These are phyloP conservation scores for Coffea canephora DNA, from an alignment of 257 asterid genomes.

Conservation along the genomic window DNA sequence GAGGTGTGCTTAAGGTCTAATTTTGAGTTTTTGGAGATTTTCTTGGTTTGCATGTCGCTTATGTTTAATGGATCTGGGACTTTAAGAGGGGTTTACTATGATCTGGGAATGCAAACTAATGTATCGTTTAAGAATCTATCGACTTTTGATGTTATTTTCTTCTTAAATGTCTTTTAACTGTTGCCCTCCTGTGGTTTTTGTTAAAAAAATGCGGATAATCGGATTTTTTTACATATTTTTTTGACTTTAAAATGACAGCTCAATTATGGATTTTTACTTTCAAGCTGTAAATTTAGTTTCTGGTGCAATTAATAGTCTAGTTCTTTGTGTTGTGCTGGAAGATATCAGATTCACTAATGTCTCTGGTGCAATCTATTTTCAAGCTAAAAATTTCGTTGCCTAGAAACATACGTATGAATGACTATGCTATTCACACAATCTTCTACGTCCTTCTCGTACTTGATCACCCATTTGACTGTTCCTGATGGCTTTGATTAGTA, in stretches of 20 bases:
- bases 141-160: not conserved
- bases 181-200: not conserved
- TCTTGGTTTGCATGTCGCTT: constrained; percentile 5
- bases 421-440: not conserved
- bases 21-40: not conserved
- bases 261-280: not conserved
- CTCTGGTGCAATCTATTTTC: too few relatives aligned
- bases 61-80: constrained; percentile 18
- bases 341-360: not conserved
- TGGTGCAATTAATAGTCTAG: not conserved
- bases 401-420: not conserved
- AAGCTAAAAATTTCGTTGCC: not conserved
- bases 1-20: not conserved
- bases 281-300: not conserved
- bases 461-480: not conserved
- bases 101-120: constrained; percentile 1
- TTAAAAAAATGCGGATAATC: too few relatives aligned
- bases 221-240: not conserved
- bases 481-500: not conserved
- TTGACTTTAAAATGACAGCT: not conserved
- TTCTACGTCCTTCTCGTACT: not conserved
- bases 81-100: not conserved
- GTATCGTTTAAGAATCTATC: not conserved
- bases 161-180: not conserved
- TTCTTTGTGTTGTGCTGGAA: not conserved